Conservation (phyloP, 352 stramenopile species). For the Pythium oligandrum region DNA sequence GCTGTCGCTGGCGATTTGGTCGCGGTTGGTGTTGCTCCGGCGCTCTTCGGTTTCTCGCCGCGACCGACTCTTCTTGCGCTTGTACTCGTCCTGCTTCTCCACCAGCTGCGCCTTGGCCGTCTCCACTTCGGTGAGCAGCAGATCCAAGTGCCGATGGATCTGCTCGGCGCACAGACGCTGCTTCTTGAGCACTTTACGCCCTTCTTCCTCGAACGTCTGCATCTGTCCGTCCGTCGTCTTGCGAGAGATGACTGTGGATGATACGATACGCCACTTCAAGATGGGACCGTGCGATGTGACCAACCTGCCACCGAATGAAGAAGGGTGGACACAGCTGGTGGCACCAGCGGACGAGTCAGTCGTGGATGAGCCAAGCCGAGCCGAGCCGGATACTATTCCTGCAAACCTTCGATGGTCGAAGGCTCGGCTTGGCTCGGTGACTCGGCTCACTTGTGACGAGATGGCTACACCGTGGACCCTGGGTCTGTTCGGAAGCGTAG, state of each 20-base stretch:
- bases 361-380: too few relatives aligned
- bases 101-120: slow-evolving; percentile 51
- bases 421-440: too few relatives aligned
- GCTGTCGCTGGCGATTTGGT: background rate
- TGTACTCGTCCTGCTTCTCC: slow-evolving; percentile 51
- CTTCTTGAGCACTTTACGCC: slow-evolving; percentile 62
- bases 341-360: slow-evolving; percentile 1
- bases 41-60: too few relatives aligned
- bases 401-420: too few relatives aligned
- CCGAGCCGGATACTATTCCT: too few relatives aligned
- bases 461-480: too few relatives aligned
- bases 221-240: slow-evolving; percentile 16
- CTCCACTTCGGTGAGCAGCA: slow-evolving; percentile 57
- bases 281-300: slow-evolving; percentile 13
- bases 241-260: slow-evolving; percentile 1
- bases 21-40: too few relatives aligned
- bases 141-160: slow-evolving; percentile 60
- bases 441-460: too few relatives aligned
- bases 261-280: slow-evolving; percentile 17
- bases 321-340: slow-evolving; percentile 4
- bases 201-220: slow-evolving; percentile 59
- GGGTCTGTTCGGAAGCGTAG: too few relatives aligned
- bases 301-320: slow-evolving; percentile 5
- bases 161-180: slow-evolving; percentile 54
- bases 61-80: slow-evolving; percentile 46